Evolutionary conservation across 2,329 filamentous ascomycete species (phyloP).

Genomic region (Neoscytalidium dimidiatum): DNA sequence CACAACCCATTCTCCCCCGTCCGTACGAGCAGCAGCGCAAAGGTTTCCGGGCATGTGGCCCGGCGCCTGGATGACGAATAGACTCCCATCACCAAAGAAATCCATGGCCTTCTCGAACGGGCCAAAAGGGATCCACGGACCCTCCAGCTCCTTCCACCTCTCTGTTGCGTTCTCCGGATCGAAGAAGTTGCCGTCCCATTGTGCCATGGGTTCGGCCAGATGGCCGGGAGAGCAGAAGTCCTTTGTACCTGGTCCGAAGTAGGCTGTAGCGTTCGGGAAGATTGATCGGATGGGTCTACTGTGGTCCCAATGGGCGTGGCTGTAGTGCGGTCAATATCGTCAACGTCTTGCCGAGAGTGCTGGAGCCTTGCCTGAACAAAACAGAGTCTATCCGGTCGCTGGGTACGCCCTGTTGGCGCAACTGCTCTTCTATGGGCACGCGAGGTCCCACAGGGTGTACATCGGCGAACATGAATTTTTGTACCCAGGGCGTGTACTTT

Average conservation of each 20-base stretch:
- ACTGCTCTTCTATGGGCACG: slow-evolving; percentile 31
- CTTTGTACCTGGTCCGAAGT: slow-evolving; percentile 34
- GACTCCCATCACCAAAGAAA: slow-evolving; percentile 42
- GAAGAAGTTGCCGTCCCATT: slow-evolving; percentile 39
- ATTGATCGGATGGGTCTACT: slow-evolving; percentile 31
- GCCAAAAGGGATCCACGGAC: slow-evolving; percentile 35
- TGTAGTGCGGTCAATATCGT: slow-evolving; percentile 8
- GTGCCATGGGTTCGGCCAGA: slow-evolving; percentile 26
- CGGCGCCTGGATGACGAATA: slow-evolving; percentile 41
- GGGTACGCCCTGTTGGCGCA: slow-evolving; percentile 25
- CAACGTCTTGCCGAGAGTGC: background rate
- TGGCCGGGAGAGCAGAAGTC: slow-evolving; percentile 34
- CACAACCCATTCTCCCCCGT: slow-evolving; percentile 33
- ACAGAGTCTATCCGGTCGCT: background rate
- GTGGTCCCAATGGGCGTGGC: slow-evolving; percentile 38
- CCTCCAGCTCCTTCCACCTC: slow-evolving; percentile 30
- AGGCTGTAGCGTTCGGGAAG: slow-evolving; percentile 33
- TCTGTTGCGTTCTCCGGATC: slow-evolving; percentile 33
- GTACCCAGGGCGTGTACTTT: slow-evolving; percentile 36
- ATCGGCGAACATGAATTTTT: slow-evolving; percentile 31
- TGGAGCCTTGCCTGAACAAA: background rate
- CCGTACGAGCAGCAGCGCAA: slow-evolving; percentile 31
- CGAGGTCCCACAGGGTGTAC: slow-evolving; percentile 32
- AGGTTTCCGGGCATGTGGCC: slow-evolving; percentile 44
- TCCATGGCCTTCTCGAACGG: slow-evolving; percentile 39